Evolutionary conservation across 768 basidiomycete genomes (phyloP), one percentile per base, ranked within the genome.

Genomic region (Wakefieldia striispora): DNA sequence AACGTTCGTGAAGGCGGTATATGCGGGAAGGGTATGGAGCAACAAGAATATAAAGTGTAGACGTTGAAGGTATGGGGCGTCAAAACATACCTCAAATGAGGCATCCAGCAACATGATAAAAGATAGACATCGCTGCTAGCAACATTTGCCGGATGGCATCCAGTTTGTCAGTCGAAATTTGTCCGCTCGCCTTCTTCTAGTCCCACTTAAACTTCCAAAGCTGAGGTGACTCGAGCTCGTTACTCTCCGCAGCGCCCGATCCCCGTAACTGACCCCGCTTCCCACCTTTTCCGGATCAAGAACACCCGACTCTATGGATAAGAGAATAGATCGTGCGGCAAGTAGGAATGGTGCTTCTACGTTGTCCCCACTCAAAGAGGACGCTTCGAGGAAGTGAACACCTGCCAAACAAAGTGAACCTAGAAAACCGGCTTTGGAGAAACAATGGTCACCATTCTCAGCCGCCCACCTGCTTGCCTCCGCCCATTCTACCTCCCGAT

Each of bases 391-490:
- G 65, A 95, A 97, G 59, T 97, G 88, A 7, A 97, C 81, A 57
- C 90, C 95, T 97, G 60, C n/a, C 31, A 3, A 35, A 39, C 38
- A 16, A 21, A 37, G 31, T 59, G 27, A 56, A 45, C 26, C 45
- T 44, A 27, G 21, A 37, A 31, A 46, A 39, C 8, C 17, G 38
- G 38, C 17, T 21, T 31, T 24, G 33, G 38, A 53, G 57, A 45
- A 37, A 40, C 3, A 13, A 36, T 34, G 61, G 76, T 52, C 57
- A 93, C 94, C 89, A 66, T 98, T 94, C 67, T 95, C 91, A 42
- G 93, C 88, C 17, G 97, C 95, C 94, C 94, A 99, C 63, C 81
- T 76, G 61, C 90, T 92, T 10, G 92, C 97, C 70, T 99, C 97
- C 21, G 86, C 79, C 84, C 91, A 97, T 59, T 95, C 91, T 34